phyloP scores from a whole-genome alignment of 176 grass and related monocot species.

The Ensete ventricosum region DNA sequence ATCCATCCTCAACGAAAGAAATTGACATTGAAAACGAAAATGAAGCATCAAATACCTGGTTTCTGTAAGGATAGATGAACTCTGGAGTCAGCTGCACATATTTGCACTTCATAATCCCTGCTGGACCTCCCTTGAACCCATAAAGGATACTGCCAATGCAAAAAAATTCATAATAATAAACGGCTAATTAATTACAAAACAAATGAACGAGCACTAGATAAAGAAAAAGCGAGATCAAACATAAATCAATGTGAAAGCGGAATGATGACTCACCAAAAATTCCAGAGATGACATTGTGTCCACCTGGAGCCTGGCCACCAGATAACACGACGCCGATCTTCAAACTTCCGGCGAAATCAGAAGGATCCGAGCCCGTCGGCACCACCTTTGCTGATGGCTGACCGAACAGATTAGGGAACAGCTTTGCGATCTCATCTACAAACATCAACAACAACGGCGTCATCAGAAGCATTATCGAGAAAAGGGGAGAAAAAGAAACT shows the following conservation, averaged over 20 bases:
- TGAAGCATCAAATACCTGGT: constrained; percentile 47
- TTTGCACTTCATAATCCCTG: constrained; percentile 94
- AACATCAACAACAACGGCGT: background rate
- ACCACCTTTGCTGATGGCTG: constrained; percentile 72
- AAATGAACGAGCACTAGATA: background rate
- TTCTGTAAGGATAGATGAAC: constrained; percentile 93
- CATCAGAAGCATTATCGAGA: background rate
- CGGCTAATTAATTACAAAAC: too few species aligned
- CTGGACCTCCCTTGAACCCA: constrained; percentile 92
- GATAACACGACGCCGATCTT: constrained; percentile 91
- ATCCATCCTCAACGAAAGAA: too few species aligned
- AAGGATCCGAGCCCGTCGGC: constrained; percentile 26
- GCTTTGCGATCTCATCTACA: constrained; percentile 87
- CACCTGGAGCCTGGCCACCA: constrained; percentile 86
- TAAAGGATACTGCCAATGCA: constrained; percentile 48
- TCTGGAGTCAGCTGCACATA: constrained; percentile 67
- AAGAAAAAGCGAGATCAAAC: constrained; percentile 4
- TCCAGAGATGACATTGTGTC: constrained; percentile 96
- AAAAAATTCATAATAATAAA: too few species aligned
- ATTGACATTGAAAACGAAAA: background rate
- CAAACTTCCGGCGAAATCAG: constrained; percentile 20
- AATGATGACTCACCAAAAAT: constrained; percentile 61
- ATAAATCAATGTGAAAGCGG: background rate
- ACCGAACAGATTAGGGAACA: constrained; percentile 70
- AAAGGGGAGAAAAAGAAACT: background rate